Conservation (phyloP, 768 basidiomycete genomes). For the Leccinum obscurum region DNA sequence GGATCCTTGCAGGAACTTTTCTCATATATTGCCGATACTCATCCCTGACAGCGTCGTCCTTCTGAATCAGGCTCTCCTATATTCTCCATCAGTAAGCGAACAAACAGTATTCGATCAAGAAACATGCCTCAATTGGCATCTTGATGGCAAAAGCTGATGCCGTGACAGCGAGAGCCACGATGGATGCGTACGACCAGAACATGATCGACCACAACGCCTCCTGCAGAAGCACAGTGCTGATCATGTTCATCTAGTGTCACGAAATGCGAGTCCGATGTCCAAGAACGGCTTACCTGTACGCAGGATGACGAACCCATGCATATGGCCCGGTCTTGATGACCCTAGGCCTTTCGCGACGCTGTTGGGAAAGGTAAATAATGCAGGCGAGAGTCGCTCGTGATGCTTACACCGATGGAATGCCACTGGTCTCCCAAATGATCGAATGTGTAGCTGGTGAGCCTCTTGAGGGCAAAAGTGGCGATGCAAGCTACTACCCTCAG, state of each 20-base stretch:
- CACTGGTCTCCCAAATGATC: constrained; percentile 29
- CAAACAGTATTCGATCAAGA: background rate
- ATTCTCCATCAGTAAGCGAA: background rate
- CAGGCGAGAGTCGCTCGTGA: rapidly evolving
- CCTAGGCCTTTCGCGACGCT: constrained; percentile 32
- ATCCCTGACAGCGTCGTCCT: constrained; percentile 17
- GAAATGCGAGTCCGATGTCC: too few species aligned
- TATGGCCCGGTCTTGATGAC: constrained; percentile 36
- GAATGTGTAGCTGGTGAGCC: background rate
- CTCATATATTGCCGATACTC: constrained; percentile 32
- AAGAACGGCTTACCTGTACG: constrained; percentile 25
- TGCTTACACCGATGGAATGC: constrained; percentile 27
- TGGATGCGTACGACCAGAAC: constrained; percentile 34
- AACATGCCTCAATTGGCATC: constrained; percentile 33
- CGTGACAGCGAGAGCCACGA: constrained; percentile 20
- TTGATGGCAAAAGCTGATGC: constrained; percentile 27
- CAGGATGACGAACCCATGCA: constrained; percentile 35
- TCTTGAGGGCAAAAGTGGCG: constrained; percentile 8
- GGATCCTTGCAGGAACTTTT: constrained; percentile 27
- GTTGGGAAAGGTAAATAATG: constrained; percentile 1
- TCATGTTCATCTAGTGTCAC: background rate
- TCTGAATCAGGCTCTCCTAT: constrained; percentile 31
- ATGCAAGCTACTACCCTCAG: constrained; percentile 24
- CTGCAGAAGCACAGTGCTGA: constrained; percentile 22
- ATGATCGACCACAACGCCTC: constrained; percentile 23